Evolutionary conservation across 1,284 basidiomycete genomes (phyloP).

Genomic region (Marasmius tenuissimus): DNA sequence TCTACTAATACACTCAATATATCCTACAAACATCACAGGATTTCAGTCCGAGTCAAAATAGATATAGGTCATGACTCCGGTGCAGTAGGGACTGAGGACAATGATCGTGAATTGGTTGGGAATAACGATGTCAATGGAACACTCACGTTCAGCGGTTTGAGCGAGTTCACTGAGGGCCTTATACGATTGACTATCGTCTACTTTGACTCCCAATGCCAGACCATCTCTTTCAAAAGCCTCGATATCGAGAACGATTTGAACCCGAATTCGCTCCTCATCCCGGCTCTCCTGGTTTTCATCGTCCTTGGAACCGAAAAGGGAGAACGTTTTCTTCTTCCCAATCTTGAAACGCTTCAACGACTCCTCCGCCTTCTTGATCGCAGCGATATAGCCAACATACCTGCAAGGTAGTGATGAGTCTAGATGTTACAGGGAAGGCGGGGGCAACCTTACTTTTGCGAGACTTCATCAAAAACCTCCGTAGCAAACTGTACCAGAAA

Average conservation of each 20-base stretch:
- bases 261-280: conserved; percentile 79
- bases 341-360: conserved; percentile 83
- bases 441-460: conserved; percentile 50
- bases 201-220: conserved; percentile 63
- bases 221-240: conserved; percentile 81
- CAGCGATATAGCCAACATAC: conserved; percentile 69
- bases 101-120: not conserved
- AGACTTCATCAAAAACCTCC: conserved; percentile 75
- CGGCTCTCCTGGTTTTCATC: conserved; percentile 61
- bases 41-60: not conserved
- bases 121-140: not conserved
- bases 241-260: conserved; percentile 87
- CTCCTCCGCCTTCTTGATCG: conserved; percentile 90
- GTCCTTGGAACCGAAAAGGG: conserved; percentile 63
- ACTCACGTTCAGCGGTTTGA: conserved; percentile 42
- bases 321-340: conserved; percentile 78
- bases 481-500: conserved; percentile 56
- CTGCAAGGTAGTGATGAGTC: conserved; percentile 21
- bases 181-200: conserved; percentile 56
- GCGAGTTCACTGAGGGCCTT: conserved; percentile 61
- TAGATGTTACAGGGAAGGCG: conserved; percentile 2
- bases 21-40: not conserved
- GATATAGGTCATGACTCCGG: conserved; percentile 1
- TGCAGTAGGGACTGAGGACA: not conserved
- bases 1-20: not conserved